A percentile compares a stretch with the other conserved stretches of the same genome.
Conservation (phyloP, 345 rosid species). For the Citrus hindsii region DNA sequence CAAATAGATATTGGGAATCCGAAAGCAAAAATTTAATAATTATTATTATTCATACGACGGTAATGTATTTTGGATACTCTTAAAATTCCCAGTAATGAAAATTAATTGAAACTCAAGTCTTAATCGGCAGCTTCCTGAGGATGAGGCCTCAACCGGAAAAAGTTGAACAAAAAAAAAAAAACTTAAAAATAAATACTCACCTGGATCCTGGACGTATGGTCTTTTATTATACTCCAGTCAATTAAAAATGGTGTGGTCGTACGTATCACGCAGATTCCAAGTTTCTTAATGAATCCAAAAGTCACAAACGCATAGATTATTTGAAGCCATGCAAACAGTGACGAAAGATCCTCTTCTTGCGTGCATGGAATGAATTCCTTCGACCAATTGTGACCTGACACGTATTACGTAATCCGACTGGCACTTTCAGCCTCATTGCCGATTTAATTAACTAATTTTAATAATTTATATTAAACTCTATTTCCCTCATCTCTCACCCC, state of each 20-base stretch:
- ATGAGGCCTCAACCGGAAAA: neutral
- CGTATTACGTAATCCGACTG: slow-evolving; percentile 16
- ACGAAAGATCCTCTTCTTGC: slow-evolving; percentile 24
- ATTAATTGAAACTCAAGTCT: neutral
- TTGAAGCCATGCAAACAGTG: slow-evolving; percentile 39
- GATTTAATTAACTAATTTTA: neutral
- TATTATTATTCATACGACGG: neutral
- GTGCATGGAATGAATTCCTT: slow-evolving; percentile 36
- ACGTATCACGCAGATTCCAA: neutral
- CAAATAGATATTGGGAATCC: neutral
- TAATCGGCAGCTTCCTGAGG: neutral
- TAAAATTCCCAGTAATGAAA: neutral
- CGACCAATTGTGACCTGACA: slow-evolving; percentile 26
- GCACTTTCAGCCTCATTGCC: neutral
- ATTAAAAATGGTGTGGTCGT: neutral
- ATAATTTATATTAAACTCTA: too few species aligned
- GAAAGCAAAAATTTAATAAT: neutral
- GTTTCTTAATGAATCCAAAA: slow-evolving; percentile 15
- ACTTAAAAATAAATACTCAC: neutral
- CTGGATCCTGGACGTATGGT: neutral
- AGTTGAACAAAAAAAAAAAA: neutral
- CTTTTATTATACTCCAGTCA: too few species aligned
- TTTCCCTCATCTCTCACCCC: too few species aligned
- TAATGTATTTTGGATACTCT: neutral
- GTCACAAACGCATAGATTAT: slow-evolving; percentile 3